Percentiles rank a stretch among this genome's conserved stretches.
Conservation (phyloP, 768 basidiomycete genomes). For the Lentinula sp. region DNA sequence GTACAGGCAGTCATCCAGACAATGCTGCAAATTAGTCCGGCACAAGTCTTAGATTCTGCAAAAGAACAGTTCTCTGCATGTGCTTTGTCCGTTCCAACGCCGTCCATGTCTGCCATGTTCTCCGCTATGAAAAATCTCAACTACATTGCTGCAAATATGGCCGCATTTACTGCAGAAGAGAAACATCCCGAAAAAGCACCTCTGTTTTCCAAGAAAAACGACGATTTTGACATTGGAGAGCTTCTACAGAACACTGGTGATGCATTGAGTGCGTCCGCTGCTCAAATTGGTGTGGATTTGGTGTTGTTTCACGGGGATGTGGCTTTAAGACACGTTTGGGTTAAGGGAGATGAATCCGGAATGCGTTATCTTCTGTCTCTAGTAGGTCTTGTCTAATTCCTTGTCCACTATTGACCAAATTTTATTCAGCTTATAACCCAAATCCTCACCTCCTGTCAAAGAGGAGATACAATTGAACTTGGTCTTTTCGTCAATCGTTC, state of each 20-base stretch:
- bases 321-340: constrained; percentile 80
- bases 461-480: constrained; percentile 80
- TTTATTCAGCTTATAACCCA: constrained; percentile 71
- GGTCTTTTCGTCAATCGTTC: constrained; percentile 57
- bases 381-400: constrained; percentile 44
- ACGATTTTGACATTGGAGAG: constrained; percentile 91
- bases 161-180: constrained; percentile 31
- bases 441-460: constrained; percentile 59
- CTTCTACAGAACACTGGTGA: constrained; percentile 87
- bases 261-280: constrained; percentile 76
- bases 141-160: constrained; percentile 85
- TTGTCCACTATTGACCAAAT: constrained; percentile 10
- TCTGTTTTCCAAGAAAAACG: constrained; percentile 16
- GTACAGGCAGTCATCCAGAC: constrained; percentile 90
- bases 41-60: constrained; percentile 85
- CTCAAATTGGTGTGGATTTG: constrained; percentile 81
- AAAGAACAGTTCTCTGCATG: constrained; percentile 93
- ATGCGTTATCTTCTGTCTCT: constrained; percentile 77
- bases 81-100: constrained; percentile 79
- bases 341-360: constrained; percentile 80
- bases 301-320: constrained; percentile 89
- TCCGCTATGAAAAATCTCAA: constrained; percentile 92
- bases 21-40: constrained; percentile 83
- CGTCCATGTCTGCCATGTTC: constrained; percentile 83
- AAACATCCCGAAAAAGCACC: constrained; percentile 11